Base-by-base conservation (phyloP, 257 asterid genomes). In the Solanum ossicruentum region DNA sequence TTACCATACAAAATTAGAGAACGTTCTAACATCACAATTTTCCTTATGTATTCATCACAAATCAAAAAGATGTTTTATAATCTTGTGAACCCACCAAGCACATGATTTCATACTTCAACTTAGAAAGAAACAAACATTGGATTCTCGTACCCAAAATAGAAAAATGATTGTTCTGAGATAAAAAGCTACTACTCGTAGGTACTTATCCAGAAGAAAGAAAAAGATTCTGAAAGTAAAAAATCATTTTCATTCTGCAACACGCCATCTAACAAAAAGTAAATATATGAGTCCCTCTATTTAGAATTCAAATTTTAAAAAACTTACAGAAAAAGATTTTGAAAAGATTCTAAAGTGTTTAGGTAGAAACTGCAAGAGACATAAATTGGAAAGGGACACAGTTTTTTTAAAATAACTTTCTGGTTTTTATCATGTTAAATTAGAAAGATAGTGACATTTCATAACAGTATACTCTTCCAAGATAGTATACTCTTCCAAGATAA, bases 401-500 rank as follows among this genome's bases (percentile, higher is more conserved):
- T 89, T 89, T 79, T 78, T 60, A 21, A 79, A 52, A 15, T 73
- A 80, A 87, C 85, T 88, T 88, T 87, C 71, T 36, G 39, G 71
- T 84, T 79, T 32, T 11, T 8, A 23, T 49, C 7, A 8, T 54
- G 15, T 41, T 79, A 82, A 10, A 10, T 58, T 63, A 75, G 88
- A 55, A 78, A 49, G 93, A 90, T 87, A 89, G 84, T 85, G 92
- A 92, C 94, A 39, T 20, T 11, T 90, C 92, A 87, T 69, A 54
- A 23, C 61, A 54, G 79, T 28, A 18, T 65, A 41, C 16, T 69
- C 78, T 36, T 71, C 79, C 39, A 56, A 78, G 55, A 23, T 36
- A 54, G 79, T 28, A 18, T 65, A 41, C 16, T 69, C 78, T 36
- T 71, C 79, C 39, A 56, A 78, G 55, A 23, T 36, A 54, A 1